Evolutionary conservation across 768 basidiomycete species (phyloP), one percentile per base, ranked within the genome.

Genomic region (Boletus vinaceobasis): DNA sequence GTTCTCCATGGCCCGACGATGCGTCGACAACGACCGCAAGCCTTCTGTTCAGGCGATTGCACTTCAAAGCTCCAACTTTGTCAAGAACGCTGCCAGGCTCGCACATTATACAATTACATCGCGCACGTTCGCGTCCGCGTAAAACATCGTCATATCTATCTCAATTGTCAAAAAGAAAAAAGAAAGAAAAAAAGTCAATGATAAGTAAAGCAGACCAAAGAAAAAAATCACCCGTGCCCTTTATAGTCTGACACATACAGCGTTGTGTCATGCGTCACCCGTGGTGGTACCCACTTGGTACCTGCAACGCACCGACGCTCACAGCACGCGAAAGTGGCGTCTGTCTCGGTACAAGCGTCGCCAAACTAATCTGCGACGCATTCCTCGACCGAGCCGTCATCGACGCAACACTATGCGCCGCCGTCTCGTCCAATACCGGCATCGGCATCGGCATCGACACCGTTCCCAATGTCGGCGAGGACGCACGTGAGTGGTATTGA

Each of bases 361-460:
- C 75, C 38, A 88, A 65, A 65, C 79, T 88, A 66, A 84, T 78
- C 68, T 84, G 80, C 5, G 87, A 88, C 8, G 77, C 75, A 58
- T 87, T 89, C 60, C 84, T 75, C 60, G 87, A 89, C 15, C 87
- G 80, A 46, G 81, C 73, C 3, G 50, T 56, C 46, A 66, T 55
- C 27, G 80, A 77, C 54, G 75, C 69, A 13, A 69, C 53, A 43
- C 70, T 73, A 63, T 66, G 72, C 65, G 60, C 58, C 60, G 53
- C 19, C 38, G 39, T 55, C 8, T 59, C 61, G 37, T 58, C 63
- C 33, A 38, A 52, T 35, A 54, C 38, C 7, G 46, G 52, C 15
- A 48, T 60, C 7, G 46, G 52, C 15, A 48, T 60, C 33, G 37
- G 52, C 36, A 53, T 49, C 7, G 50, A 51, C 15, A 43, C 50